Evolutionary conservation across 257 asterid species (phyloP), one percentile per base, ranked within the genome.

Genomic region (Scutellaria barbata): DNA sequence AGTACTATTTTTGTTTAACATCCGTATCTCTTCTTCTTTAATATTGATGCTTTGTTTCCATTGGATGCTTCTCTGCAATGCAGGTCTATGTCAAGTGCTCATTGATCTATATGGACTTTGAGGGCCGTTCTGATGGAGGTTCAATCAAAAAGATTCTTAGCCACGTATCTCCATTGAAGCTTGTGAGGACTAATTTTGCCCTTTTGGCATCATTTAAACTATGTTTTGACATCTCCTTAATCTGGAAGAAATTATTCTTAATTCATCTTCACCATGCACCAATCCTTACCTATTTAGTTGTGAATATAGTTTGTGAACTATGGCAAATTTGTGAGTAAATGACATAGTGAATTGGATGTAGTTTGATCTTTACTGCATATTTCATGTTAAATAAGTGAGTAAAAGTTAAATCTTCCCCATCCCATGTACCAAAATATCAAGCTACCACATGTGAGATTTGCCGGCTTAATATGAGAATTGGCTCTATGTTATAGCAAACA

Each of bases 41-140:
- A 57, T 60, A 42, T 52, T 70, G 65, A 22, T 78, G 56, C 10
- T 51, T 45, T 76, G 61, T 51, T 71, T 40, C 48, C 42, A 55
- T 51, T 51, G 74, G 61, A 52, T 63, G 76, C 46, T 76, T 64
- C 58, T 72, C 50, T 40, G 69, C 69, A 13, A 63, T 70, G 65
- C 87, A 94, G 98, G 96, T 94, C 77, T 83, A 82, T 72, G 99
- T 94, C 76, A 91, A 89, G 86, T 89, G 96, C 76, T 85, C 95
- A 20, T 86, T 92, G 83, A 75, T 85, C 73, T 94, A 87, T 84
- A 85, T 88, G 93, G 98, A 94, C 79, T 88, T 94, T 76, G 98
- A 94, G 81, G 99, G 99, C 66, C 96, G 97, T 77, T 87, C 99
- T 58, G 99, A 94, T 82, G 99, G 99, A 60, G 86, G 96, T 66